Base-by-base conservation (phyloP, 345 rosid genomes). In the Pugionium dolabratum region DNA sequence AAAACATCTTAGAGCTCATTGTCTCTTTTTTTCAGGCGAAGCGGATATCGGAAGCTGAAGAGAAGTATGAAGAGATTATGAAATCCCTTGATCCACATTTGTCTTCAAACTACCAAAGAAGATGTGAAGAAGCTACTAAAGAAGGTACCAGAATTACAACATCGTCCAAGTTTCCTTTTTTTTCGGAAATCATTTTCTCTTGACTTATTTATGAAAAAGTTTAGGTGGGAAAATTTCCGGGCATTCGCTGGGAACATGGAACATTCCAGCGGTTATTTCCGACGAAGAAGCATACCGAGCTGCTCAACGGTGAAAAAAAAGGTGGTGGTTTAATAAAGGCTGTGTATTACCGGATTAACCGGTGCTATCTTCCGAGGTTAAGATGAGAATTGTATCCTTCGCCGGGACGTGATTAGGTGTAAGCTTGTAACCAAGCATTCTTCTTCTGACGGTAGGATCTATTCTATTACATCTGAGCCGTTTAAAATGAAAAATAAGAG, bases 121-220 rank as follows among this genome's bases (percentile, higher is more conserved):
- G 98, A 86, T 87, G 98, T 2, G 79, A 81, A 75, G 95, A 92
- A 70, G 98, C 96, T 74, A 87, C 91, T 18, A 74, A 57, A 78
- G 98, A 89, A 86, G 97, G 96, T 89, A 79, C n/a, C 42, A 31
- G n/a, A 9, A 4, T 3, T 37, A 64, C 37, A 51, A 34, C 6
- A 57, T 18, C 40, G 4, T 49, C 49, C 18, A 37, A 11, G n/a
- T 26, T 51, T 2, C 25, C 1, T 18, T 26, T 40, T 9, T 28
- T 34, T 31, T 3, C 5, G 5, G 41, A 37, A 5, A 18, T 18
- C 18, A 18, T 4, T 26, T 8, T 48, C 33, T 26, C 32, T 26
- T 55, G 44, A 31, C 39, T 31, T 31, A 2, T 45, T 27, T 0
- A 4, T 30, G n/a, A 63, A 25, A 45, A 35, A 4, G 52, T 62